phyloP scores from a whole-genome alignment of 805 yeast genomes.

The Ascoidea tarda region DNA sequence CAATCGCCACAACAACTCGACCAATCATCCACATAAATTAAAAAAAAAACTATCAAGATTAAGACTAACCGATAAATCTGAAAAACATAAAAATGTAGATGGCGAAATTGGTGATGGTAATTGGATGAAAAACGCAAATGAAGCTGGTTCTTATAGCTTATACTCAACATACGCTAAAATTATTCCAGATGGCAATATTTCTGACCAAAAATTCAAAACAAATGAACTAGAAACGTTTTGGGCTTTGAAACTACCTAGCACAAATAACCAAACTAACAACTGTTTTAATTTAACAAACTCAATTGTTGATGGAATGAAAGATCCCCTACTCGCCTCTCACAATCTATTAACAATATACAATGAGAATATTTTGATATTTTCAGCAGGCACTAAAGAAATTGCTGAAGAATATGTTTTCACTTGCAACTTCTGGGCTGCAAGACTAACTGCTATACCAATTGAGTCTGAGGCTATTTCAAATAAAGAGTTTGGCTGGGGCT shows the following conservation, averaged over 20 bases:
- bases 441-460: conserved; percentile 67
- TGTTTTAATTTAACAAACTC: conserved; percentile 15
- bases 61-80: conserved; percentile 4
- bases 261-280: conserved; percentile 9
- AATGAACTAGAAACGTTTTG: conserved; percentile 29
- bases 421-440: conserved; percentile 84
- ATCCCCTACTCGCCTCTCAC: not conserved
- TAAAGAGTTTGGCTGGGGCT: conserved; percentile 72
- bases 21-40: not conserved
- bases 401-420: conserved; percentile 62
- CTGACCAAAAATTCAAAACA: conserved; percentile 12
- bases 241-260: conserved; percentile 41
- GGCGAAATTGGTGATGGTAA: conserved; percentile 43
- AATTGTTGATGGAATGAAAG: conserved; percentile 3
- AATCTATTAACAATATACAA: conserved; percentile 4
- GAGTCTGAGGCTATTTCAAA: conserved; percentile 59
- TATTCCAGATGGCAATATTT: conserved; percentile 22
- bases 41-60: conserved; percentile 9
- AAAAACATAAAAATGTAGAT: conserved; percentile 4
- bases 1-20: not conserved
- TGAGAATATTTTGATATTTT: conserved; percentile 36
- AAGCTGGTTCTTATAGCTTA: conserved; percentile 36
- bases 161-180: conserved; percentile 37
- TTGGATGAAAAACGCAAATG: conserved; percentile 52
- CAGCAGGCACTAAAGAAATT: conserved; percentile 49